Base-by-base conservation (phyloP, 1,284 basidiomycete species). In the Trichosporon sp. region DNA sequence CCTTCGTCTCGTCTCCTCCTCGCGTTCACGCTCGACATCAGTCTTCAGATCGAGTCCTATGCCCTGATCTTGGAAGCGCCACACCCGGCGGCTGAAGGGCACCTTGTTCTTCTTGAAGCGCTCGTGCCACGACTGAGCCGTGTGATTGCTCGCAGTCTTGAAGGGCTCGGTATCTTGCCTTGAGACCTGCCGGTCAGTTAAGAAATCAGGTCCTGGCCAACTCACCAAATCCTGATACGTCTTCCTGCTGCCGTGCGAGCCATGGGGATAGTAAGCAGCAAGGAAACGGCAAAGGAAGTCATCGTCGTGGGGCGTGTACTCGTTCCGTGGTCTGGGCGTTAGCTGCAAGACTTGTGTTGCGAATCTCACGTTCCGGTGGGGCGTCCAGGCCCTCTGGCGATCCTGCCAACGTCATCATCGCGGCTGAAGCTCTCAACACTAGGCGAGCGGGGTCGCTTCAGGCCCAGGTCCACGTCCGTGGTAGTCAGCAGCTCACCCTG, bases 71-170 rank as follows among this genome's bases (percentile, higher is more conserved):
- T 65, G 60, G 34, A 66, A 67, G 4, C 66, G 52, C 19, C 61
- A 14, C 4, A 77, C 65, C 6, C 75, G 68, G 8, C 64, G 62
- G 3, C 29, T n/a, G 19, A 76, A 72, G 7, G 60, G 32, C 3
- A 29, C 57, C 0, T 49, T 16, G 54, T 74, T 75, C 67, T 74
- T 77, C 70, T 75, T 77, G 71, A 73, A 77, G 10, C 74, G 70
- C 60, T 78, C 74, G 33, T 73, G 76, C 78, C 78, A 79, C 46
- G 74, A 76, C 66, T 78, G 76, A 0, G 60, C 31, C n/a, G 73
- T 40, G 61, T 79, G 78, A 0, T 70, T 65, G 10, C 32, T 57
- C 5, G 69, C 70, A 3, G 70, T 59, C 3, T 73, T 71, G 34
- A 70, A 78, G 14, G 21, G 27, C 25, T 54, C 49, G 16, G 27